These are phyloP conservation scores for Schwanniomyces polymorphus DNA, from an alignment of 805 yeast species.

Conservation along the genomic window DNA sequence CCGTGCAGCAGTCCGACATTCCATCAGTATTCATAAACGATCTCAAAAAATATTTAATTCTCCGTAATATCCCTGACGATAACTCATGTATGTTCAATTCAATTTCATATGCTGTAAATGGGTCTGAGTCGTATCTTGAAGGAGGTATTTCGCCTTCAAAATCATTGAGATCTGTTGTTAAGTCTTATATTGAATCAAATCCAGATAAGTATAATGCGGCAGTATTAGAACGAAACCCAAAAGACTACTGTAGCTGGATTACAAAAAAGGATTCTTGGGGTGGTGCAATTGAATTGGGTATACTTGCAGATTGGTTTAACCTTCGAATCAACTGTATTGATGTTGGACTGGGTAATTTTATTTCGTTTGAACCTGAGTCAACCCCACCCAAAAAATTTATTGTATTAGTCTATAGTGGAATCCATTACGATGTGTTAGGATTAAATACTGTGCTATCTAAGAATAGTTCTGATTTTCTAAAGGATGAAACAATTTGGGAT, in stretches of 20 bases:
- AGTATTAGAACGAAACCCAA: constrained; percentile 51
- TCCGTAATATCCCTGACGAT: constrained; percentile 70
- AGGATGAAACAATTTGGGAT: constrained; percentile 45
- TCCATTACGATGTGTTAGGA: constrained; percentile 71
- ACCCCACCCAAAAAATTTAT: constrained; percentile 45
- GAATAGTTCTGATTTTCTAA: constrained; percentile 18
- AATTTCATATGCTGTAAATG: constrained; percentile 49
- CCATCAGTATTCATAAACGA: constrained; percentile 21
- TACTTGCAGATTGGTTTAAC: constrained; percentile 52
- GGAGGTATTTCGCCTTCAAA: constrained; percentile 36
- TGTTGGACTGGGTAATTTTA: constrained; percentile 58
- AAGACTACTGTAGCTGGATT: constrained; percentile 64
- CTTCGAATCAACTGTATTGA: constrained; percentile 62
- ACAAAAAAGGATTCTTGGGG: constrained; percentile 67
- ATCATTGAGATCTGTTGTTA: constrained; percentile 54
- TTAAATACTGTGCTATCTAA: constrained; percentile 22
- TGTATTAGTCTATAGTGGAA: constrained; percentile 63
- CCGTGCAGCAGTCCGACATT: constrained; percentile 11
- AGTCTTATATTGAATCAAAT: constrained; percentile 41
- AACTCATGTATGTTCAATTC: constrained; percentile 77
- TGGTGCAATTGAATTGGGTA: constrained; percentile 75
- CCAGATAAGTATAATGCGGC: constrained; percentile 50
- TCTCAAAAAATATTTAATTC: constrained; percentile 36
- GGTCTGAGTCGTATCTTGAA: constrained; percentile 29
- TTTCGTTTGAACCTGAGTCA: constrained; percentile 43